Conservation (phyloP, 768 basidiomycete genomes). For the Amanita jacksonii region DNA sequence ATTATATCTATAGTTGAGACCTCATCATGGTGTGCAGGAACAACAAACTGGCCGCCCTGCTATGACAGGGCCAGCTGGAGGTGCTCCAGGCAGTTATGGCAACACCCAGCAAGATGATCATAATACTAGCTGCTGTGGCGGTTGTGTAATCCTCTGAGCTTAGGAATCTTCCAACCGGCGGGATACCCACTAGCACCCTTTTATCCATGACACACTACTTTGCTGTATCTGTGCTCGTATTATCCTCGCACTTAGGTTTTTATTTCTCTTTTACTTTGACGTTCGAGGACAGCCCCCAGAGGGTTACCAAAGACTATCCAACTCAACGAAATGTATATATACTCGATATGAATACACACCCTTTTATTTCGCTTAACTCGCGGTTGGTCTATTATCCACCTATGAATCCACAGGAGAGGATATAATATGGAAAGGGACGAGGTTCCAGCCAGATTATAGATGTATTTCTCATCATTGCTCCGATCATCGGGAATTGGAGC, state of each 20-base stretch:
- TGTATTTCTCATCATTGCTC: no score
- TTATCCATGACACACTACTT: conserved; percentile 10
- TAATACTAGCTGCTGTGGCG: conserved; percentile 51
- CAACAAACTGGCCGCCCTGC: conserved; percentile 70
- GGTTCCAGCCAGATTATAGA: no score
- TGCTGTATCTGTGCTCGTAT: conserved; percentile 15
- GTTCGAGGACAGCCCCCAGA: no score
- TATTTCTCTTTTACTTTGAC: no score
- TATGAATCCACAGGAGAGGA: no score
- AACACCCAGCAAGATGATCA: conserved; percentile 44
- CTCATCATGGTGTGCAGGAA: conserved; percentile 34
- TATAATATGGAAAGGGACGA: no score
- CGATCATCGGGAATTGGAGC: no score
- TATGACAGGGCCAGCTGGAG: conserved; percentile 33
- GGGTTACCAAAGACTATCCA: neutral
- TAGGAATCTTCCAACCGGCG: conserved; percentile 9
- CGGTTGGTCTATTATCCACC: no score
- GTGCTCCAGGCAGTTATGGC: conserved; percentile 39
- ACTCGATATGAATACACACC: no score
- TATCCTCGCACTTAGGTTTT: no score
- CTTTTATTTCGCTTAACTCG: conserved; percentile 1
- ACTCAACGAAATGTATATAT: neutral
- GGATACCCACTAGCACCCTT: conserved; percentile 10
- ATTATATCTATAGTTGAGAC: neutral
- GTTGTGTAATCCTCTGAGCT: conserved; percentile 51